These are phyloP conservation scores for Colletotrichum karsti DNA, from an alignment of 2,329 filamentous ascomycete species.

Conservation along the genomic window DNA sequence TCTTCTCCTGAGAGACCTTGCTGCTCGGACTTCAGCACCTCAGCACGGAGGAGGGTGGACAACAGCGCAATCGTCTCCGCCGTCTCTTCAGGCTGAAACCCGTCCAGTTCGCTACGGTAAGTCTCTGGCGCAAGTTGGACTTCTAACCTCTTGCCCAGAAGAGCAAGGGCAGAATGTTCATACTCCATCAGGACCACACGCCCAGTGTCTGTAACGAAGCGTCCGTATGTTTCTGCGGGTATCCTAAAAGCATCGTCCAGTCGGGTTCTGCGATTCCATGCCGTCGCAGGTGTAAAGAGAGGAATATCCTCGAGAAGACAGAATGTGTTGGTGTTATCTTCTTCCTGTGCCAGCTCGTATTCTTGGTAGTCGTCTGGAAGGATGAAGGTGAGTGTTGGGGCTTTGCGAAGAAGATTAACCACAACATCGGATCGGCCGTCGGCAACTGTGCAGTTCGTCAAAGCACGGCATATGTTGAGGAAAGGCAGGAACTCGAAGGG, in stretches of 20 bases:
- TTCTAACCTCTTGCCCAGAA: slow-evolving; percentile 80
- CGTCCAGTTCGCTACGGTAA: slow-evolving; percentile 60
- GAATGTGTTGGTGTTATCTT: slow-evolving; percentile 85
- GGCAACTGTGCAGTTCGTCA: slow-evolving; percentile 53
- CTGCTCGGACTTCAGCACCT: slow-evolving; percentile 45
- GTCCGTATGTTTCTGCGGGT: slow-evolving; percentile 71
- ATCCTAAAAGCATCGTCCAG: slow-evolving; percentile 67
- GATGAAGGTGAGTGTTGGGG: slow-evolving; percentile 79
- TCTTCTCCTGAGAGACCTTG: slow-evolving; percentile 32
- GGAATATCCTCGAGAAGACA: slow-evolving; percentile 70
- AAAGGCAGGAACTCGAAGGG: slow-evolving; percentile 88
- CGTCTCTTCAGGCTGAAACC: slow-evolving; percentile 67
- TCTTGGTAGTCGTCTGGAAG: slow-evolving; percentile 77
- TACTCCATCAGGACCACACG: slow-evolving; percentile 82
- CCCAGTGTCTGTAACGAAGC: slow-evolving; percentile 80
- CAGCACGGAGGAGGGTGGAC: slow-evolving; percentile 71
- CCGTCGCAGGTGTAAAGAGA: slow-evolving; percentile 63
- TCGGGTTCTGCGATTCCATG: slow-evolving; percentile 51
- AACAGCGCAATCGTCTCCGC: slow-evolving; percentile 80
- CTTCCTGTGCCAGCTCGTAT: slow-evolving; percentile 83
- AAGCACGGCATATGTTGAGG: slow-evolving; percentile 72
- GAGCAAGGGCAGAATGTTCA: slow-evolving; percentile 80
- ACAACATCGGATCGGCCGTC: slow-evolving; percentile 58
- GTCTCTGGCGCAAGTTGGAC: slow-evolving; percentile 68
- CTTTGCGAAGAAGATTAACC: slow-evolving; percentile 71